Base-by-base conservation (phyloP, 176 grass and related monocot genomes). In the Aegilops sharonensis region DNA sequence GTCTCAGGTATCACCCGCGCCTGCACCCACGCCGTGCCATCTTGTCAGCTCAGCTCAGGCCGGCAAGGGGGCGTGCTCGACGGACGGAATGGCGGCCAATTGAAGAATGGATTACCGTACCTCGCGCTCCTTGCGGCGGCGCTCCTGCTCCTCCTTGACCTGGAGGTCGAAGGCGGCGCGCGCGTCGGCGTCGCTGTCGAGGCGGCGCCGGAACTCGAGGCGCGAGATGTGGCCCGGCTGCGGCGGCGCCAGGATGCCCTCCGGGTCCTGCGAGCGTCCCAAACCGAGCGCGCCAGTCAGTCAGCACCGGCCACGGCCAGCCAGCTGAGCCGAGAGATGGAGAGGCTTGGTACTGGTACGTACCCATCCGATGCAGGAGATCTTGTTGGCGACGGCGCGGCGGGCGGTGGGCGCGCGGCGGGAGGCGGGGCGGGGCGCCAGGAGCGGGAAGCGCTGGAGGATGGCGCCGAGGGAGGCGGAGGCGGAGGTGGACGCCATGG, bases 111-210 rank as follows among this genome's bases (percentile, higher is more conserved):
- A 1, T 6, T 37, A 94, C 42, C 1, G 11, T 45, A 45, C 95
- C 90, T 93, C 92, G 78, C 95, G 90, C 57, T 89, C 72, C 72
- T 20, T 85, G 62, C 92, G 90, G 54, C 91, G 95, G 8, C 84
- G 88, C 91, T 91, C 90, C 57, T 88, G 69, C 88, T 98, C 93
- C 92, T 98, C 92, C 14, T 87, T 88, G 24, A 94, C 86, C 88
- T 95, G 81, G 21, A 87, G 93, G 69, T 95, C 32, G 71, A 98
- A 95, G 25, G 63, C 78, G 23, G 90, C 90, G 72, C 93, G 88
- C 18, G 88, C 81, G 7, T 88, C 93, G 45, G 90, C 84, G 91
- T 98, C 92, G 64, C 79, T 88, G 71, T 95, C 90, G 36, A 98
- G 90, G 68, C 75, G 86, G 62, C 93, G 84, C 59, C 86, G 91